Conservation (phyloP, 192 early-diverging fungal species). For the Endogone sp. region DNA sequence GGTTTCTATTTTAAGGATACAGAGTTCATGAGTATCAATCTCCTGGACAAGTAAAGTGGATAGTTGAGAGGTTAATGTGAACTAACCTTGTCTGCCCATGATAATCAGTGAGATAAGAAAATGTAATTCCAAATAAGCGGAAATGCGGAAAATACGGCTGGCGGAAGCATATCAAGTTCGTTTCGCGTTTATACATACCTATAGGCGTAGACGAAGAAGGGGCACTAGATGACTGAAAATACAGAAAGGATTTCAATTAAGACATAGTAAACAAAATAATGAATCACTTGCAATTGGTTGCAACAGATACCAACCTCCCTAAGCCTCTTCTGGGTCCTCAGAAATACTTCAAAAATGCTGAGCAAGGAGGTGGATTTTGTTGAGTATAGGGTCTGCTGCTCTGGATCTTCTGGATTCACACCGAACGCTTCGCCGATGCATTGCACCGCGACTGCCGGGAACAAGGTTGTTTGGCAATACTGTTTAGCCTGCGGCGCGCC, state of each 20-base stretch:
- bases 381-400: conserved; percentile 59
- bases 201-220: conserved; percentile 3
- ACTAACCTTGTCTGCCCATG: neutral
- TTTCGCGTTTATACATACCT: conserved; percentile 3
- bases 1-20: neutral
- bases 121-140: neutral
- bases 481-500: too few species aligned
- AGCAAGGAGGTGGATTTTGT: conserved; percentile 84
- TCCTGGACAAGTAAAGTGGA: neutral
- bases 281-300: neutral
- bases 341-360: conserved; percentile 88
- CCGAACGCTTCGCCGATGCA: conserved; percentile 95
- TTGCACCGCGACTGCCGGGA: conserved; percentile 75
- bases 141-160: neutral
- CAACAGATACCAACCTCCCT: conserved; percentile 27
- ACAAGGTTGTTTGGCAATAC: conserved; percentile 3
- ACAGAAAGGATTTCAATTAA: conserved; percentile 17
- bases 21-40: neutral
- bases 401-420: conserved; percentile 69
- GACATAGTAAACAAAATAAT: neutral
- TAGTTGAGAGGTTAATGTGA: too few species aligned
- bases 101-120: neutral
- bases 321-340: conserved; percentile 77
- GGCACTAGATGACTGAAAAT: neutral
- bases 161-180: too few species aligned